Base-by-base conservation (phyloP, 768 basidiomycete genomes). In the Lactarius sanguifluus region DNA sequence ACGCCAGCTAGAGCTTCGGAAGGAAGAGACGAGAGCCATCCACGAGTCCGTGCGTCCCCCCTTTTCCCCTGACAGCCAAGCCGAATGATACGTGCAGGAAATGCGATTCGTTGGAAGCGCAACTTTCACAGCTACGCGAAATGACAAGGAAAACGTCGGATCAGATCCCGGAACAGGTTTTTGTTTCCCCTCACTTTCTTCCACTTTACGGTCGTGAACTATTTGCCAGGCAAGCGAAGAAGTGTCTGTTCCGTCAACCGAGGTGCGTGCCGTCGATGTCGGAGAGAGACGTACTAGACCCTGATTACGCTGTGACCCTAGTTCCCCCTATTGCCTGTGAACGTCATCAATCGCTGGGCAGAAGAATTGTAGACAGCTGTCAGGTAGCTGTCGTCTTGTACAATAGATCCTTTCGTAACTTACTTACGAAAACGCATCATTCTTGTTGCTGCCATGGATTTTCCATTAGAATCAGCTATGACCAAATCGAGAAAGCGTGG, bases 1-100 rank as follows among this genome's bases (percentile, higher is more conserved):
- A 52, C 81, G 86, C 23, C 92, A 95, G 72, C 79, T 95, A 5
- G 86, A 92, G 61, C 77, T 89, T 28, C 81, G 94, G 58, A 80
- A 80, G 64, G 86, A 88, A 71, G 93, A 94, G 77, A 91, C 92
- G 0, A 80, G 73, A 64, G 75, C 79, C 8, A 79, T 95, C 57
- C 90, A 92, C 72, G 75, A 80, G 93, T 94, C 76, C 65, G 87
- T 79, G 40, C 20, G 30, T 16, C 32, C 61, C 18, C 25, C 13
- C 13, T 23, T 32, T 7, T 9, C 4, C 13, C 28, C 30, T 15
- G n/a, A 34, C 47, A 12, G 12, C 40, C 16, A 18, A 12, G 16
- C 30, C 57, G 25, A 38, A 20, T 50, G 30, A 57, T 40, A 56
- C 18, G 12, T 23, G 16, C n/a, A 90, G 91, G 41, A 89, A 88